Base-by-base conservation (phyloP, 257 asterid species). In the Anisodus acutangulus region DNA sequence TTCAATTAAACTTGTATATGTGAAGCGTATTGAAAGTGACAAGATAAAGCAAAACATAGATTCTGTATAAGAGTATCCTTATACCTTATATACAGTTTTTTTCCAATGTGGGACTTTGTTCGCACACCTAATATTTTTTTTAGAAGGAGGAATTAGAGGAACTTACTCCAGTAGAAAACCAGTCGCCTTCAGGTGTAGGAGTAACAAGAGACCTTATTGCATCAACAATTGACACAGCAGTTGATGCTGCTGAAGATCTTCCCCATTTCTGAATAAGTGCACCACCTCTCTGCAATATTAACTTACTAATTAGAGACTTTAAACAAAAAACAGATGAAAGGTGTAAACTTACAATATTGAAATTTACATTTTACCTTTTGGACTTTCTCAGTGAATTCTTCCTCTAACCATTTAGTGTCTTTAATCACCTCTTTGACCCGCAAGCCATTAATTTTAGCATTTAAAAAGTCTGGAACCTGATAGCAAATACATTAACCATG, bases 231-330 rank as follows among this genome's bases (percentile, higher is more conserved):
- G 98, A 97, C 70, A 95, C 98, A 79, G 98, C 89, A 69, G 98
- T 95, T n/a, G 99, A 97, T 80, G 98, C 99, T 54, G 99, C 99
- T 1, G 99, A 97, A 45, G 99, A 97, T 88, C 99, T 89, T 87
- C 99, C 99, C 99, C 99, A 97, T 91, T 97, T 97, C 90, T 94
- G 82, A 85, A 97, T 97, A 76, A 97, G 95, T 55, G 63, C 97
- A 5, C 99, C 99, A 49, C 98, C 99, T 92, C 99, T 93, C 99
- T 97, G 94, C 19, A 87, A 71, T 15, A 87, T 53, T 12, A 60
- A 85, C 31, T 19, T 64, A 10, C 83, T 7, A 47, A 11, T 85
- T 82, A 69, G 71, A 66, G 68, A 58, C 35, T 17, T 16, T 31
- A 0, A 0, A 22, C 4, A 64, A 35, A 72, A 15, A 67, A 19